Evolutionary conservation across 306 rosid genomes (phyloP).

Genomic region (Fragaria nilgerrensis): DNA sequence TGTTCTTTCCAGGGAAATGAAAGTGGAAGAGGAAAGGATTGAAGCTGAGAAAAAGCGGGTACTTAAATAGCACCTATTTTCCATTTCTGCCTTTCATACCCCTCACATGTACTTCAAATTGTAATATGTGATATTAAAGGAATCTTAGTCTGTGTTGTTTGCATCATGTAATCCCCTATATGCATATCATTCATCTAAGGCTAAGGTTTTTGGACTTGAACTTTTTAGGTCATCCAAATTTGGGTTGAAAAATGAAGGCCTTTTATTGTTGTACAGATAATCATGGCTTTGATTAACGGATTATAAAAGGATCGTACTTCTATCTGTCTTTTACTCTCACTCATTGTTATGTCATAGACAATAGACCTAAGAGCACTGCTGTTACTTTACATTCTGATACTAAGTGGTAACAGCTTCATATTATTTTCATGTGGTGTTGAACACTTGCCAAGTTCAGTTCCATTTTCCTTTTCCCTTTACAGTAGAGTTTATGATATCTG

Average conservation of each 20-base stretch:
- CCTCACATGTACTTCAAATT: neutral
- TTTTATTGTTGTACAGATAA: neutral
- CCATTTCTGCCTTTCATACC: neutral
- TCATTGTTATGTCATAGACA: conserved; percentile 1
- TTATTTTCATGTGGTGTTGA: neutral
- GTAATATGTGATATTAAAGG: neutral
- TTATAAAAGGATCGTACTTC: neutral
- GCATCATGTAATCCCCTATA: neutral
- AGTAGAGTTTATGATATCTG: neutral
- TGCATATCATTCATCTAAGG: neutral
- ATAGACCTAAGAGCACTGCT: conserved; percentile 6
- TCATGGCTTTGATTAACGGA: neutral
- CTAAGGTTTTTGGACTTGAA: neutral
- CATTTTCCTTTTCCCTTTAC: neutral
- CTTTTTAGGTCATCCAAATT: neutral
- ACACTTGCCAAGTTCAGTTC: neutral
- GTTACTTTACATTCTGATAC: neutral
- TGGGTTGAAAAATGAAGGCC: neutral
- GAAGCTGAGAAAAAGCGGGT: conserved; percentile 95
- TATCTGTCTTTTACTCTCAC: neutral
- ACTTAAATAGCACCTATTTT: conserved; percentile 14
- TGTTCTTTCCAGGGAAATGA: conserved; percentile 69
- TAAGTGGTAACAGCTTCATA: neutral
- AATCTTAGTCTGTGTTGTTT: neutral
- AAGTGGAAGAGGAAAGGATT: conserved; percentile 85